A percentile compares a stretch with the other conserved stretches of the same genome.
These are phyloP conservation scores for Sclerotinia nivalis DNA, from an alignment of 2,329 filamentous ascomycete species.

Conservation along the genomic window DNA sequence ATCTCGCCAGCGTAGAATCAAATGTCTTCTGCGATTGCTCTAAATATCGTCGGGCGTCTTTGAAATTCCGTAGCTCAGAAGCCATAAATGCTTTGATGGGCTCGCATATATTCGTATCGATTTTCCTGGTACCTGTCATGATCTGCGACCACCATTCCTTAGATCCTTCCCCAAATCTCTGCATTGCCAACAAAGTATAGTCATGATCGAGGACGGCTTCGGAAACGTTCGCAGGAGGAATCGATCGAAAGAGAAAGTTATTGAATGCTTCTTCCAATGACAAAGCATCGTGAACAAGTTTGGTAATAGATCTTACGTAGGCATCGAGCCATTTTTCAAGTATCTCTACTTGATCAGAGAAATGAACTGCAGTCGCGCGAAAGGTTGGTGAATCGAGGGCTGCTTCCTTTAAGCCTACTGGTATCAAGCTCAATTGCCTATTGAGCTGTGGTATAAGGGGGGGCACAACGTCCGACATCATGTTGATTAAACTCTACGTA, in stretches of 20 bases:
- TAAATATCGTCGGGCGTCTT: slow-evolving; percentile 74
- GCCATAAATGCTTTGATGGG: slow-evolving; percentile 77
- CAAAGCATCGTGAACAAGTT: slow-evolving; percentile 64
- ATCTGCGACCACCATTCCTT: slow-evolving; percentile 85
- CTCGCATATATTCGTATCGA: slow-evolving; percentile 76
- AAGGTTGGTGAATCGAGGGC: slow-evolving; percentile 96
- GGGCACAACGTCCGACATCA: slow-evolving; percentile 30
- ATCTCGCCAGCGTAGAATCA: slow-evolving; percentile 78
- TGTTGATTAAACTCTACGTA: slow-evolving; percentile 29
- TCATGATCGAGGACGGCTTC: slow-evolving; percentile 92
- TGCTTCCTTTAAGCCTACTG: slow-evolving; percentile 89
- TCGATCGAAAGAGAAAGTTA: slow-evolving; percentile 71
- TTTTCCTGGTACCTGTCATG: slow-evolving; percentile 70
- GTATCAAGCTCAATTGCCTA: slow-evolving; percentile 44
- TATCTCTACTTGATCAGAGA: slow-evolving; percentile 85
- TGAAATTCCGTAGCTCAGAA: slow-evolving; percentile 81
- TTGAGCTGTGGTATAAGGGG: slow-evolving; percentile 31
- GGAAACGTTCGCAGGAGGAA: slow-evolving; percentile 71
- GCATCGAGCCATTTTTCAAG: slow-evolving; percentile 90
- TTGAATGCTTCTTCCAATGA: slow-evolving; percentile 79
- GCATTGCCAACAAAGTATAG: slow-evolving; percentile 86
- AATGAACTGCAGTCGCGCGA: slow-evolving; percentile 81
- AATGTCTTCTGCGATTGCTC: slow-evolving; percentile 82
- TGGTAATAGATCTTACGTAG: slow-evolving; percentile 63
- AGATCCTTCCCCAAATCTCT: slow-evolving; percentile 79